Conservation (phyloP, 2,329 filamentous ascomycete species). For the Raffaelea arxii region DNA sequence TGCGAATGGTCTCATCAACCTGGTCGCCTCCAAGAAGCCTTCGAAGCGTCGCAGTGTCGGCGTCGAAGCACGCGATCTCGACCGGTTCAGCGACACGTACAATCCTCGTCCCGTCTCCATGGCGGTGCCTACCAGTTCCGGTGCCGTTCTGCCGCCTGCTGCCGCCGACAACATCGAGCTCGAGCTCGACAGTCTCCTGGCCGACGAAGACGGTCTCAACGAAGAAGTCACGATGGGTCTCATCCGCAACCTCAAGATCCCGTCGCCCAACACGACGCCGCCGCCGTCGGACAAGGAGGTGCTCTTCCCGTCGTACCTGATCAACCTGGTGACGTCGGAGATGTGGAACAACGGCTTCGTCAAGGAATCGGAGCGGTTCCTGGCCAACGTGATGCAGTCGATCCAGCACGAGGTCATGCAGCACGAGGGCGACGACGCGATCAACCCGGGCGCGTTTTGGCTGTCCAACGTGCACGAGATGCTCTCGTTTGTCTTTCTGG, state of each 20-base stretch:
- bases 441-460: constrained; percentile 98
- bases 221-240: constrained; percentile 95
- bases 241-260: constrained; percentile 94
- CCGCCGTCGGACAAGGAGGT: constrained; percentile 97
- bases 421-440: constrained; percentile 91
- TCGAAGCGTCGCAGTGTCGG: constrained; percentile 90
- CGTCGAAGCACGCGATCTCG: constrained; percentile 71
- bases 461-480: constrained; percentile 98
- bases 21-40: constrained; percentile 86
- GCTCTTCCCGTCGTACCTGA: constrained; percentile 95
- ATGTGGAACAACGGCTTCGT: constrained; percentile 99
- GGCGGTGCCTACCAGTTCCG: constrained; percentile 68
- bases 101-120: constrained; percentile 94
- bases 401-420: constrained; percentile 99
- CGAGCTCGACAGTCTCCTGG: constrained; percentile 86
- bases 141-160: constrained; percentile 53
- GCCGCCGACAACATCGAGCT: constrained; percentile 85
- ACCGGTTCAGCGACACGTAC: constrained; percentile 86
- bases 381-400: constrained; percentile 98
- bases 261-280: constrained; percentile 73
- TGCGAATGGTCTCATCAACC: constrained; percentile 78
- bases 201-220: constrained; percentile 91
- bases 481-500: constrained; percentile 98
- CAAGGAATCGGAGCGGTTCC: constrained; percentile 96
- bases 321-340: constrained; percentile 97